A percentile compares a stretch with the other conserved stretches of the same genome.
Conservation (phyloP, 139 green algal genomes). For the Chloropicon primus region DNA sequence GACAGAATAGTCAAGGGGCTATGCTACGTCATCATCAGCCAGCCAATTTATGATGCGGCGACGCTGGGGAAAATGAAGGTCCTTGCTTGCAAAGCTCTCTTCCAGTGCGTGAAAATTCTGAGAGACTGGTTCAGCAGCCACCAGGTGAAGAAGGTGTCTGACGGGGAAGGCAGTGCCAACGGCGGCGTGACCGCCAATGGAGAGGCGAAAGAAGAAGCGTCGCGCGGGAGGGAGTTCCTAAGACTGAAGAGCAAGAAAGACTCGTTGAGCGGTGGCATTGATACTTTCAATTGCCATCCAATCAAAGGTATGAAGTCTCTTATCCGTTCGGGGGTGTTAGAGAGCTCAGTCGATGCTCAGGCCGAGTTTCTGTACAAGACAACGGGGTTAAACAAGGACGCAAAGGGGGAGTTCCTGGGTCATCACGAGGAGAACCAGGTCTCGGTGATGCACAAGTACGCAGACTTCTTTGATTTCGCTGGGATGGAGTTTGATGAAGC, state of each 20-base stretch:
- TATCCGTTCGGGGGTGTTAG: neutral
- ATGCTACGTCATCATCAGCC: neutral
- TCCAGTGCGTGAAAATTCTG: neutral
- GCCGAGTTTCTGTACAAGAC: constrained; percentile 1
- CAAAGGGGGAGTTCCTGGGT: constrained; percentile 37
- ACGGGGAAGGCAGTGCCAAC: neutral
- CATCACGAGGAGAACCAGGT: constrained; percentile 8
- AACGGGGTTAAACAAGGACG: neutral
- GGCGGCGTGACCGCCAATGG: neutral
- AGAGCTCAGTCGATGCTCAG: neutral
- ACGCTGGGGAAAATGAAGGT: neutral
- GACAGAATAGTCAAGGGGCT: constrained; percentile 52
- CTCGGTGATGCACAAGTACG: constrained; percentile 91
- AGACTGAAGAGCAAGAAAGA: neutral
- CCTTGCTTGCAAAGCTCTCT: neutral
- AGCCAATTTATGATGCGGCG: neutral
- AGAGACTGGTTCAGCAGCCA: neutral
- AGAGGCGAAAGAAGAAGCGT: neutral
- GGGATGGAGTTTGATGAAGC: constrained; percentile 76
- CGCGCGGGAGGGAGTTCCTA: neutral
- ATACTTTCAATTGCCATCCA: neutral
- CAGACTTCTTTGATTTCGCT: constrained; percentile 84
- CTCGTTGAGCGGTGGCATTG: neutral
- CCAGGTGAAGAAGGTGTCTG: neutral
- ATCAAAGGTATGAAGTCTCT: constrained; percentile 3